Conservation (phyloP, 768 basidiomycete genomes). For the Heimioporus sp. region DNA sequence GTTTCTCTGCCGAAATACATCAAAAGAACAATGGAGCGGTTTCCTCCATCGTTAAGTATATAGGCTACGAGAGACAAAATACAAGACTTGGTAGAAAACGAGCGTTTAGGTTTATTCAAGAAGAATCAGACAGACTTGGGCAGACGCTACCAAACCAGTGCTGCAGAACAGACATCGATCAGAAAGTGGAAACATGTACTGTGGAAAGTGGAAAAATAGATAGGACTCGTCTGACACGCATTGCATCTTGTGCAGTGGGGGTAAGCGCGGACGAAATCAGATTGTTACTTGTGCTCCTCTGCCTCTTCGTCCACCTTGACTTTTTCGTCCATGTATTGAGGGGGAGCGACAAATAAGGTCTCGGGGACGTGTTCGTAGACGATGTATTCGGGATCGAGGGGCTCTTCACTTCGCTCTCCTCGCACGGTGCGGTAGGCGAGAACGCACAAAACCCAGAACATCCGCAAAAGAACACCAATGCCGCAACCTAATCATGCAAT, state of each 20-base stretch:
- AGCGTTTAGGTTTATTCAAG: background rate
- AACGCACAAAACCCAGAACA: conserved; percentile 72
- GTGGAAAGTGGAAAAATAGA: conserved; percentile 4
- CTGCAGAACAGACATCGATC: conserved; percentile 6
- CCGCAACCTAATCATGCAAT: conserved; percentile 58
- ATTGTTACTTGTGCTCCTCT: conserved; percentile 17
- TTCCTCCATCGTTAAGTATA: background rate
- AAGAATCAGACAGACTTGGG: background rate
- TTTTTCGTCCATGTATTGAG: conserved; percentile 62
- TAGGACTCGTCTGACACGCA: too few species aligned
- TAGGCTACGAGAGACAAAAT: background rate
- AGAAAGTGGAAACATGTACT: conserved; percentile 1
- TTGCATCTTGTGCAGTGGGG: too few species aligned
- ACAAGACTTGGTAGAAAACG: background rate
- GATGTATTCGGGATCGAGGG: conserved; percentile 39
- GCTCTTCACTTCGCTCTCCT: conserved; percentile 42
- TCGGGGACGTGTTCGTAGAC: conserved; percentile 49
- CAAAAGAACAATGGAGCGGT: background rate
- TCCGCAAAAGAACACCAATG: conserved; percentile 76
- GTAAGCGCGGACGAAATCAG: background rate
- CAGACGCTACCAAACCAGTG: background rate
- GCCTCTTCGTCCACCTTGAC: conserved; percentile 20
- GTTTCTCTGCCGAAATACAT: background rate
- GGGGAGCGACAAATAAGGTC: conserved; percentile 49
- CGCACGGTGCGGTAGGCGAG: conserved; percentile 56